Evolutionary conservation across 352 stramenopile genomes (phyloP).

Genomic region (Peronospora belbahrii): DNA sequence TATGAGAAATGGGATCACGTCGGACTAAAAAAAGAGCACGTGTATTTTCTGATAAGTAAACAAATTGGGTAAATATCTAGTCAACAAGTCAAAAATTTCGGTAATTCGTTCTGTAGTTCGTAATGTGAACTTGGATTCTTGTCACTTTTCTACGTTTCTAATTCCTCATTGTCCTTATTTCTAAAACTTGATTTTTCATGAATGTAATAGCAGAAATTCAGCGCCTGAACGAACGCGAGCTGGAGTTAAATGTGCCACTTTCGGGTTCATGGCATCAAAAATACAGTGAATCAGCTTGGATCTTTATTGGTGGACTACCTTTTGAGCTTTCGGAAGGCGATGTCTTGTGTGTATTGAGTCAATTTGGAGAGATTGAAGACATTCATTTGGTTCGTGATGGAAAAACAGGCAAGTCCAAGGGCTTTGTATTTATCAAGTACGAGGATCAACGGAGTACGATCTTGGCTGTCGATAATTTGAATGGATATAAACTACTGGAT

Average conservation of each 20-base stretch:
- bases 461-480: slow-evolving; percentile 97
- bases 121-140: background rate
- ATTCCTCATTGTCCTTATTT: too few species aligned
- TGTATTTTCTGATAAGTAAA: too few species aligned
- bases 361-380: slow-evolving; percentile 90
- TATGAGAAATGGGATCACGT: too few species aligned
- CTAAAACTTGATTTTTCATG: slow-evolving; percentile 23
- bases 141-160: background rate
- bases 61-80: too few species aligned
- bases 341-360: slow-evolving; percentile 88
- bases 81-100: too few species aligned
- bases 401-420: slow-evolving; percentile 93
- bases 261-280: slow-evolving; percentile 77
- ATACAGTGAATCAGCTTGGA: slow-evolving; percentile 93
- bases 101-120: background rate
- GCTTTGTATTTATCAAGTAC: slow-evolving; percentile 97
- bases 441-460: slow-evolving; percentile 94
- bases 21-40: too few species aligned
- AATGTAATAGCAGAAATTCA: slow-evolving; percentile 81
- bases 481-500: slow-evolving; percentile 86
- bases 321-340: slow-evolving; percentile 93
- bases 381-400: slow-evolving; percentile 94
- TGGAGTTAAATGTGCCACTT: slow-evolving; percentile 60
- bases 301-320: slow-evolving; percentile 92
- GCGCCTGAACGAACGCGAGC: slow-evolving; percentile 76